Conservation (phyloP, 2,329 filamentous ascomycete species). For the Fusarium chaquense region DNA sequence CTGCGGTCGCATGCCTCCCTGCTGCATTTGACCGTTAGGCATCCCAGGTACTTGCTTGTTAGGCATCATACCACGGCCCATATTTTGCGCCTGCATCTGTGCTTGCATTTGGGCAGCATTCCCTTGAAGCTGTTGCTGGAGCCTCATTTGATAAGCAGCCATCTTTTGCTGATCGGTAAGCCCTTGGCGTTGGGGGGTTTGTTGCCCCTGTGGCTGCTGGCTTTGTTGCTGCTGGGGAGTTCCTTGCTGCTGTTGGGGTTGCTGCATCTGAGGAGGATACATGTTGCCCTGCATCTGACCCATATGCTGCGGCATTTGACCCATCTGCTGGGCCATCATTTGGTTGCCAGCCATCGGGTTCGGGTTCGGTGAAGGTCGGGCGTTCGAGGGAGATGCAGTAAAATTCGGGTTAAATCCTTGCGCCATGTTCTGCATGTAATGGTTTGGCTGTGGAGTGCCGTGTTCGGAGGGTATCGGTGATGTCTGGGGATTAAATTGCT, state of each 20-base stretch:
- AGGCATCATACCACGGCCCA: slow-evolving; percentile 65
- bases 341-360: slow-evolving; percentile 64
- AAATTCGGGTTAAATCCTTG: slow-evolving; percentile 71
- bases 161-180: slow-evolving; percentile 78
- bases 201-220: slow-evolving; percentile 53
- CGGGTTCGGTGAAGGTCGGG: slow-evolving; percentile 66
- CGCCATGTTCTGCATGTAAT: slow-evolving; percentile 73
- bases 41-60: slow-evolving; percentile 63
- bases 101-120: slow-evolving; percentile 64
- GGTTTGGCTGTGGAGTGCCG: slow-evolving; percentile 78
- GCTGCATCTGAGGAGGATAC: slow-evolving; percentile 58
- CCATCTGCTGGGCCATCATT: slow-evolving; percentile 68
- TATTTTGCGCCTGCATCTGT: slow-evolving; percentile 63
- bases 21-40: slow-evolving; percentile 68
- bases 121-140: slow-evolving; percentile 79
- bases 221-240: slow-evolving; percentile 58
- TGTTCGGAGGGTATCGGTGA: slow-evolving; percentile 84
- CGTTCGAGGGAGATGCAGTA: slow-evolving; percentile 66
- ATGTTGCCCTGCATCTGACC: slow-evolving; percentile 60
- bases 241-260: slow-evolving; percentile 59
- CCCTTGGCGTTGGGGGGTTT: slow-evolving; percentile 46
- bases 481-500: slow-evolving; percentile 77
- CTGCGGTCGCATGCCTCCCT: slow-evolving; percentile 64
- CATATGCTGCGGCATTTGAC: slow-evolving; percentile 61
- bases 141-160: slow-evolving; percentile 82